phyloP scores from a whole-genome alignment of 805 yeast genomes.

The Candida ulmi region DNA sequence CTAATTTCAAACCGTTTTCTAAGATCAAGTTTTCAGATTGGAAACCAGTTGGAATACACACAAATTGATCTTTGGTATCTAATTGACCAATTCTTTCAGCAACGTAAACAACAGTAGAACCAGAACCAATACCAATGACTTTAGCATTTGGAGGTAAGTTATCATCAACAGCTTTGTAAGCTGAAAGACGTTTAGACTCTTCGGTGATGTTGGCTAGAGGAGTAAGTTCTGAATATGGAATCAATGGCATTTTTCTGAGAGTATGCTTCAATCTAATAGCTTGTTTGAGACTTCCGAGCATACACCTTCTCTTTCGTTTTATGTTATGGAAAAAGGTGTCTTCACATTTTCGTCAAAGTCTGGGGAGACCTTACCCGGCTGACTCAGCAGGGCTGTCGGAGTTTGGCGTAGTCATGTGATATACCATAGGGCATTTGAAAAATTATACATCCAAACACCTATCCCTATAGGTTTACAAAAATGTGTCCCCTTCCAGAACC shows the following conservation, averaged over 20 bases:
- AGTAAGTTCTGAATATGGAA: slow-evolving; percentile 21
- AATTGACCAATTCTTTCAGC: slow-evolving; percentile 87
- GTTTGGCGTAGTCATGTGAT: too few relatives aligned
- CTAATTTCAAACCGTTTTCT: slow-evolving; percentile 72
- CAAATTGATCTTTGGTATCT: slow-evolving; percentile 46
- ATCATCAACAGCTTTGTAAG: slow-evolving; percentile 88
- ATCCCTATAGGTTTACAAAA: too few relatives aligned
- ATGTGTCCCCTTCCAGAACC: too few relatives aligned
- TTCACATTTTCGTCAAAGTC: too few relatives aligned
- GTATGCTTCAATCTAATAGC: not conserved
- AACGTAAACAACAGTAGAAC: slow-evolving; percentile 94
- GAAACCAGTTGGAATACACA: slow-evolving; percentile 94
- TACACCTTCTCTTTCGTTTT: too few relatives aligned
- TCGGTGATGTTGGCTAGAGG: slow-evolving; percentile 47
- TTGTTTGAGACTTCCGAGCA: not conserved
- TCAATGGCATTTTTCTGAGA: slow-evolving; percentile 17
- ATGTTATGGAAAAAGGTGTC: too few relatives aligned
- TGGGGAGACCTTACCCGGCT: not conserved
- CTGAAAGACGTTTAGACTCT: slow-evolving; percentile 84
- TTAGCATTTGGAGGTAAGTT: slow-evolving; percentile 63
- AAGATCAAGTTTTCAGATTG: slow-evolving; percentile 85
- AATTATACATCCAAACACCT: not conserved
- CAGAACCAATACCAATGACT: slow-evolving; percentile 92
- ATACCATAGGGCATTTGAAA: not conserved
- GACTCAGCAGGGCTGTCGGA: too few relatives aligned